These are phyloP conservation scores for Tolypocladium ovalisporum DNA, from an alignment of 2,329 filamentous ascomycete species.

Conservation along the genomic window DNA sequence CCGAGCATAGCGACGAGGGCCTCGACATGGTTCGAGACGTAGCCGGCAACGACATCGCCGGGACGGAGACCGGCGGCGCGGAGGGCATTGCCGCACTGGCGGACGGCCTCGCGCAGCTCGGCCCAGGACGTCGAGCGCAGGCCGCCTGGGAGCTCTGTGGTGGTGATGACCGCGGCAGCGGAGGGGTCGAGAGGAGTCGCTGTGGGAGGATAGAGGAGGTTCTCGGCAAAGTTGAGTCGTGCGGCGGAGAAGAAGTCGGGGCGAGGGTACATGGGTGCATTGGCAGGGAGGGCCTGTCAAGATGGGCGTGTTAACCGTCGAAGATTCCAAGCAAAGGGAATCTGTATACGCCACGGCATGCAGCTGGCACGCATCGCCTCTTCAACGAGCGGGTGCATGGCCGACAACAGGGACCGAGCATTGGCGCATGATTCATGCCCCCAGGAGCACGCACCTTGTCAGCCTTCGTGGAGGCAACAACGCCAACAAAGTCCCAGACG, in stretches of 20 bases:
- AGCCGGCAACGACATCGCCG: constrained; percentile 53
- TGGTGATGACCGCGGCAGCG: constrained; percentile 63
- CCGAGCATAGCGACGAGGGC: constrained; percentile 83
- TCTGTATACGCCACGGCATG: not conserved
- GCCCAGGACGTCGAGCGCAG: constrained; percentile 56
- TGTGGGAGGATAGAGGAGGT: constrained; percentile 67
- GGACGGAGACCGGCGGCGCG: constrained; percentile 49
- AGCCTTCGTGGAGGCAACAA: constrained; percentile 57
- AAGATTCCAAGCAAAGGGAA: not conserved
- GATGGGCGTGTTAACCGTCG: not conserved
- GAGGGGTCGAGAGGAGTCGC: constrained; percentile 34
- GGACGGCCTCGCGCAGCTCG: constrained; percentile 67
- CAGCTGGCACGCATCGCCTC: not conserved
- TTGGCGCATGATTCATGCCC: not conserved
- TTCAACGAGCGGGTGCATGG: not conserved
- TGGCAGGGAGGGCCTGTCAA: constrained; percentile 52
- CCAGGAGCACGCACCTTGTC: constrained; percentile 34
- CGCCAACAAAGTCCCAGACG: constrained; percentile 71
- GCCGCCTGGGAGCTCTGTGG: constrained; percentile 61
- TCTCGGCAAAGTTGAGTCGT: constrained; percentile 87
- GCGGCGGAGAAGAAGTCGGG: constrained; percentile 75
- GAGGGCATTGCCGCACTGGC: constrained; percentile 60
- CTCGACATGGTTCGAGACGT: constrained; percentile 82
- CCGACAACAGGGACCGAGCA: not conserved
- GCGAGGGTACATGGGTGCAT: constrained; percentile 70